Evolutionary conservation across 768 basidiomycete species (phyloP), one percentile per base, ranked within the genome.

Genomic region (Hysterangium stoloniferum): DNA sequence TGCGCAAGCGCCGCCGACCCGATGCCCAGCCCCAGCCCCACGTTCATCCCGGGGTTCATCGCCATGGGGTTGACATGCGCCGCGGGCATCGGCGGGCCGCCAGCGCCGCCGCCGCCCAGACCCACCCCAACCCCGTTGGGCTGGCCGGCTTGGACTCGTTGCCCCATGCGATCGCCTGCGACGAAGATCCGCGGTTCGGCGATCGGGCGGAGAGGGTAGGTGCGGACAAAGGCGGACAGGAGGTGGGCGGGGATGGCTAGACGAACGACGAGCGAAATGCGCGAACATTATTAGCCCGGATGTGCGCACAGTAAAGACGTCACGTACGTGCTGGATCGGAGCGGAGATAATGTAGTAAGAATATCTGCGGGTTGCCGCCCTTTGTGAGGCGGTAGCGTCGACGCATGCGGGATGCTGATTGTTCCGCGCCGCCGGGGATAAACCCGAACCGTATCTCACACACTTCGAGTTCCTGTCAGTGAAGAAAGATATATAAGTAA

Each of bases 311-410:
- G 15, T 11, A 12, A 28, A 36, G 51, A 22, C 48, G 36, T 47
- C 58, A 75, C 85, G 65, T 63, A 88, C 86, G 74, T 40, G 74
- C 70, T 7, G 71, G 55, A 9, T 74, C 79, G 4, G 82, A 84
- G 57, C 84, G 78, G 27, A 77, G 71, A 60, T 90, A 91, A 59
- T 91, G 86, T 0, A 88, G 76, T 4, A 91, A 76, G 15, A 82
- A 71, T n/a, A 90, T 74, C 48, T 79, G 77, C 0, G 80, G 75
- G 58, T 86, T 78, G 0, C 86, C 85, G 25, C 85, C 86, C 61
- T 85, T 87, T 36, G 67, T 54, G 32, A 92, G 71, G 32, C 88
- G 80, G 62, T 76, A 91, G 5, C 85, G 79, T 43, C 86, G 70
- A 42, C 89, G 76, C 41, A 80, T 61, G 13, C 87, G 80, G 64